Percentiles rank a stretch among this genome's conserved stretches.
Conservation (phyloP, 129 eudicot genomes). For the Kitagawia praeruptora region DNA sequence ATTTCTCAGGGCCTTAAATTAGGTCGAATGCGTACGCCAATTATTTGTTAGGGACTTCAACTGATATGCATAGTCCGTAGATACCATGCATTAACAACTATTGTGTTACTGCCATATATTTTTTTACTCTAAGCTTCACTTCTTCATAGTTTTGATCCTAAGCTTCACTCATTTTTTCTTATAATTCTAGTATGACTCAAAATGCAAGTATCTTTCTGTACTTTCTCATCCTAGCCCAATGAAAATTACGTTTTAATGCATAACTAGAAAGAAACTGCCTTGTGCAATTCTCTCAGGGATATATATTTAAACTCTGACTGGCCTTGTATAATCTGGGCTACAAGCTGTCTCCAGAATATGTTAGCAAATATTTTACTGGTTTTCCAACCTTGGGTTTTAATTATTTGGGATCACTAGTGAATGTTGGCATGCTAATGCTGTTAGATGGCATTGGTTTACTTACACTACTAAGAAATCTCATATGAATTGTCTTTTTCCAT, state of each 20-base stretch:
- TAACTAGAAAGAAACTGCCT: too few species aligned
- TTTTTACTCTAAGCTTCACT: not conserved
- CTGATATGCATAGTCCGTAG: not conserved
- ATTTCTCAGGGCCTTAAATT: not conserved
- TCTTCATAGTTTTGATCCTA: too few species aligned
- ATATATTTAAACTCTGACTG: not conserved
- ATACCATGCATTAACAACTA: not conserved
- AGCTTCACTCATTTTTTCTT: not conserved
- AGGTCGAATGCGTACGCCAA: not conserved
- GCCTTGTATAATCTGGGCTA: not conserved
- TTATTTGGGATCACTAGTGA: not conserved
- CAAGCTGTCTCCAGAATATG: not conserved
- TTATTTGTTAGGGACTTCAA: not conserved
- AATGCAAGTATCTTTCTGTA: not conserved
- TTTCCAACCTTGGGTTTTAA: not conserved
- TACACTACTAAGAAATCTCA: not conserved
- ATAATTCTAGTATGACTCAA: not conserved
- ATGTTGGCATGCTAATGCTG: not conserved
- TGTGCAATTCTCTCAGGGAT: not conserved
- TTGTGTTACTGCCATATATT: not conserved
- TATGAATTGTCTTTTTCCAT: conserved; percentile 7
- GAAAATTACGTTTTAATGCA: not conserved
- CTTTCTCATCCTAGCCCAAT: not conserved
- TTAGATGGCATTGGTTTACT: not conserved
- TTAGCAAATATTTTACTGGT: not conserved